Evolutionary conservation across 106 monocot species (phyloP).

Genomic region (Phalaenopsis aphrodite): DNA sequence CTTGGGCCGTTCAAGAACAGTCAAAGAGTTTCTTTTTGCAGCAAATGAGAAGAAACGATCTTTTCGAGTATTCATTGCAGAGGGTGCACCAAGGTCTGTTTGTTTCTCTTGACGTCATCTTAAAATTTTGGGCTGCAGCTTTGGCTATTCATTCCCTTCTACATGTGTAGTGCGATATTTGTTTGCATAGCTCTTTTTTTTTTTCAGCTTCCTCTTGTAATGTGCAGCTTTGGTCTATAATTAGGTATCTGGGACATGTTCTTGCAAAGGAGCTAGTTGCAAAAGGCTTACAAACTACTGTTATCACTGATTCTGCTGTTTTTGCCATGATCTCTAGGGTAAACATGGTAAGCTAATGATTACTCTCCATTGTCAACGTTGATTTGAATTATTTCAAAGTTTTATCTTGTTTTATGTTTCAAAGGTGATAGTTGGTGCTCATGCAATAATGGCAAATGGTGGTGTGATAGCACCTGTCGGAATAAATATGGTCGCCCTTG

Average conservation of each 20-base stretch:
- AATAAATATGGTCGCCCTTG: slow-evolving; percentile 90
- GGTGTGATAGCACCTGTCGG: slow-evolving; percentile 95
- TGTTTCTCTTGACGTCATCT: background rate
- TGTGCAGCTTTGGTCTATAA: slow-evolving; percentile 2
- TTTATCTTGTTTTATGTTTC: slow-evolving; percentile 10
- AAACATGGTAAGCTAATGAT: slow-evolving; percentile 60
- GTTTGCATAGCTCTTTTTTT: background rate
- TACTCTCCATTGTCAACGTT: background rate
- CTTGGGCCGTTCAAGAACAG: slow-evolving; percentile 88
- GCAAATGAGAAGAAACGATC: slow-evolving; percentile 92
- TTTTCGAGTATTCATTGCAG: slow-evolving; percentile 92
- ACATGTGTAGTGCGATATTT: background rate
- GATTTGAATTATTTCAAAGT: background rate
- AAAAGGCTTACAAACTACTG: slow-evolving; percentile 87
- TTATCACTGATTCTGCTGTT: slow-evolving; percentile 96
- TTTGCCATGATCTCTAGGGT: slow-evolving; percentile 99
- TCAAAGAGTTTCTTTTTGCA: slow-evolving; percentile 91
- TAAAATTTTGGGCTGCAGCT: background rate
- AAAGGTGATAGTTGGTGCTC: slow-evolving; percentile 99
- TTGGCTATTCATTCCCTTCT: background rate
- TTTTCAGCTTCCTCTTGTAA: background rate
- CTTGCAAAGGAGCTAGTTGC: slow-evolving; percentile 93
- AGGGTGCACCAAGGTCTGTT: slow-evolving; percentile 89
- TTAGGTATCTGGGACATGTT: slow-evolving; percentile 90
- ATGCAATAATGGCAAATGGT: slow-evolving; percentile 98